Percentiles rank a stretch among this genome's conserved stretches.
These are phyloP conservation scores for Pachysandra terminalis DNA, from an alignment of 164 flowering plant species.

Conservation along the genomic window DNA sequence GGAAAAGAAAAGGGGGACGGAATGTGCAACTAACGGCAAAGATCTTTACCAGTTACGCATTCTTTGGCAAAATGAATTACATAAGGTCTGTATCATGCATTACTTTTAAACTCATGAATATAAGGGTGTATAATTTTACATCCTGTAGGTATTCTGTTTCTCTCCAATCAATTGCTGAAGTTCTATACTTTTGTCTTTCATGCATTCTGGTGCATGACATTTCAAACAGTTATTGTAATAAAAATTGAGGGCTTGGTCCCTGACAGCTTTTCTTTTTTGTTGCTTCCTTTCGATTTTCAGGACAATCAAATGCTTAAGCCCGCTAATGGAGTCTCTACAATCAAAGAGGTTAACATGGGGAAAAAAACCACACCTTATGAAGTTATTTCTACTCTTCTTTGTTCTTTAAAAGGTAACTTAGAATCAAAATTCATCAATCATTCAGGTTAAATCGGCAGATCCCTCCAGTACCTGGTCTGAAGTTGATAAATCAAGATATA, in stretches of 20 bases:
- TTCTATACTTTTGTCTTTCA: background rate
- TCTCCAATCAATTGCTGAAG: too few species aligned
- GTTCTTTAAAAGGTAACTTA: constrained; percentile 14
- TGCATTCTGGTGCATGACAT: background rate
- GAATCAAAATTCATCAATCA: constrained; percentile 22
- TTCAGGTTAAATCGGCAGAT: constrained; percentile 47
- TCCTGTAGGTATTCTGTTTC: too few species aligned
- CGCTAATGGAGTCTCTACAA: constrained; percentile 28
- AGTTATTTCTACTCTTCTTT: constrained; percentile 17
- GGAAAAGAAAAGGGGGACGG: too few species aligned
- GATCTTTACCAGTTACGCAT: too few species aligned
- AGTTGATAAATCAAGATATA: constrained; percentile 53
- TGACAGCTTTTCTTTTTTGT: constrained; percentile 1
- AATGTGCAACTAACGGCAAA: too few species aligned
- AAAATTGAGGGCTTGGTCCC: background rate
- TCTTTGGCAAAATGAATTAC: too few species aligned
- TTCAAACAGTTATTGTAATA: background rate
- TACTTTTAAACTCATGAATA: too few species aligned
- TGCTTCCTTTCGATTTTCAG: constrained; percentile 11
- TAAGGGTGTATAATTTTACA: too few species aligned
- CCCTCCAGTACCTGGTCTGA: constrained; percentile 41
- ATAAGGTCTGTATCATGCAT: background rate
- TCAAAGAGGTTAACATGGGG: constrained; percentile 36
- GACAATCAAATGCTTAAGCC: constrained; percentile 16
- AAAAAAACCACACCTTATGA: constrained; percentile 21